phyloP scores from a whole-genome alignment of 2,329 filamentous ascomycete genomes.

The Penicillium sp. region DNA sequence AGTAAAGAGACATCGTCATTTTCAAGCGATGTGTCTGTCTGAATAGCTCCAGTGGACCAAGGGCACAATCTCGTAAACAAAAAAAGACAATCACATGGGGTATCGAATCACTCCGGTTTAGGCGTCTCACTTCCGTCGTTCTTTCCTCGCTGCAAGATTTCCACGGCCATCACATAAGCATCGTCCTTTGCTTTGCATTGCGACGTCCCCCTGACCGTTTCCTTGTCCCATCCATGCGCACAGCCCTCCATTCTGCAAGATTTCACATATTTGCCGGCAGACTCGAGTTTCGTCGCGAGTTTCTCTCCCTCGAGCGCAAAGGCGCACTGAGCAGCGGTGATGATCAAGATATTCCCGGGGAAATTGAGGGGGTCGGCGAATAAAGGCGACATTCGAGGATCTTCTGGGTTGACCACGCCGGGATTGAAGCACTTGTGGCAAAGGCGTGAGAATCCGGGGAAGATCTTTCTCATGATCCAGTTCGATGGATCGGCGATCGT shows the following conservation, averaged over 20 bases:
- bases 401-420: slow-evolving; percentile 3
- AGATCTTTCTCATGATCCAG: slow-evolving; percentile 19
- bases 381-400: slow-evolving; percentile 28
- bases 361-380: slow-evolving; percentile 20
- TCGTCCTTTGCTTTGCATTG: slow-evolving; percentile 26
- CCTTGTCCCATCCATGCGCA: slow-evolving; percentile 41
- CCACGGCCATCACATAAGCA: slow-evolving; percentile 30
- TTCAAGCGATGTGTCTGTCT: neutral
- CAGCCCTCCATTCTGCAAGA: slow-evolving; percentile 29
- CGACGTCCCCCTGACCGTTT: slow-evolving; percentile 23
- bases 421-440: slow-evolving; percentile 26
- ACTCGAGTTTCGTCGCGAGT: slow-evolving; percentile 19
- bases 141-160: slow-evolving; percentile 15
- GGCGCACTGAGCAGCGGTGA: slow-evolving; percentile 24
- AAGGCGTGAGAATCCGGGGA: slow-evolving; percentile 23
- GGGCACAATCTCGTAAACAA: neutral
- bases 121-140: neutral
- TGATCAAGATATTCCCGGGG: slow-evolving; percentile 21
- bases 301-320: slow-evolving; percentile 27
- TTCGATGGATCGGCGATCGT: slow-evolving; percentile 11
- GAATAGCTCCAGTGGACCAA: neutral
- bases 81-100: neutral
- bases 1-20: neutral
- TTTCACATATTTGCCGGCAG: slow-evolving; percentile 11
- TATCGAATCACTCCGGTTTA: neutral